A percentile compares a stretch with the other conserved stretches of the same genome.
These are phyloP conservation scores for Aspergillus sp. DNA, from an alignment of 2,329 filamentous ascomycete genomes.

Conservation along the genomic window DNA sequence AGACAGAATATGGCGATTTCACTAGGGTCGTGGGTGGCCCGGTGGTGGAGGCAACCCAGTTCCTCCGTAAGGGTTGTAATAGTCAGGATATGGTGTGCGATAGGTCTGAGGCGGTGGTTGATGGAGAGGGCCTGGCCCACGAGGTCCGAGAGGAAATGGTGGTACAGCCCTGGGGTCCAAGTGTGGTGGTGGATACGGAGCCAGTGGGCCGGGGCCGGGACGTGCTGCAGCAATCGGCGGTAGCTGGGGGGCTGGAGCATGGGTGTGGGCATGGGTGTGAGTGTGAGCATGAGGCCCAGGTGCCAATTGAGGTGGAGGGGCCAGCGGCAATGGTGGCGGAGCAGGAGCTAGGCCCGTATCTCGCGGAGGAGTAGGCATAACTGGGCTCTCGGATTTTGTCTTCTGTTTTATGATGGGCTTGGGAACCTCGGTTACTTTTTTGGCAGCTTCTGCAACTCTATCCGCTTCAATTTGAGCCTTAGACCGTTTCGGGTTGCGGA, in stretches of 20 bases:
- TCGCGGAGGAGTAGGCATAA: constrained; percentile 18
- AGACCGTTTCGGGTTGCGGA: constrained; percentile 44
- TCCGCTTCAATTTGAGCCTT: constrained; percentile 47
- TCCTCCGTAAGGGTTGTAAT: constrained; percentile 22
- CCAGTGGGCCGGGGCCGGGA: constrained; percentile 12
- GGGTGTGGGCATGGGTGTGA: background rate
- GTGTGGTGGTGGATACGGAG: constrained; percentile 27
- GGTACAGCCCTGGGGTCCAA: constrained; percentile 25
- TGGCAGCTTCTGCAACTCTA: constrained; percentile 29
- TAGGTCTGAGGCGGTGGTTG: constrained; percentile 24
- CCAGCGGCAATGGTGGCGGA: constrained; percentile 14
- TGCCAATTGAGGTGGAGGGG: constrained; percentile 15
- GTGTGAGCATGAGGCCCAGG: constrained; percentile 13
- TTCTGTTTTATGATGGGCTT: constrained; percentile 26
- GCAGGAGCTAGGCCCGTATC: constrained; percentile 22
- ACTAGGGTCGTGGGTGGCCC: constrained; percentile 16
- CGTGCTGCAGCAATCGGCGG: constrained; percentile 21
- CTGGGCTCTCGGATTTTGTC: constrained; percentile 22
- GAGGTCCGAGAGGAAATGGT: constrained; percentile 19
- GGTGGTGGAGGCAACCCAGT: constrained; percentile 20
- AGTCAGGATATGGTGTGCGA: constrained; percentile 25
- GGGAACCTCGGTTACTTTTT: constrained; percentile 25
- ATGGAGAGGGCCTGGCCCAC: constrained; percentile 17
- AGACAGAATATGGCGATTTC: constrained; percentile 5
- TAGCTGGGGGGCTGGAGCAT: constrained; percentile 18